Evolutionary conservation across 2,329 filamentous ascomycete species (phyloP).

Genomic region (Pezicula neosporulosa): DNA sequence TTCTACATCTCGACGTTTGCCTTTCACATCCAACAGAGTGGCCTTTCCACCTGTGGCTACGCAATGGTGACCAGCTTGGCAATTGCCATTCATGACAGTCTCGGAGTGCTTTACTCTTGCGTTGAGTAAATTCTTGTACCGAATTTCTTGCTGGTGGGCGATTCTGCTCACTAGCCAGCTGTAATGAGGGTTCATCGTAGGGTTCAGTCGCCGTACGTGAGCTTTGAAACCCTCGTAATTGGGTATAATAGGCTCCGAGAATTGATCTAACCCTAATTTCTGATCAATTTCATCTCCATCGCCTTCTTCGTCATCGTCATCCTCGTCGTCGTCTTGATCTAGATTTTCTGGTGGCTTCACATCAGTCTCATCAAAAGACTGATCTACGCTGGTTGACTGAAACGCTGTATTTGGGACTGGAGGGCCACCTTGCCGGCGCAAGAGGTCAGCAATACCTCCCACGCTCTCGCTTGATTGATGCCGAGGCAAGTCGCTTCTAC

Average conservation of each 20-base stretch:
- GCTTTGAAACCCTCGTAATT: constrained; percentile 73
- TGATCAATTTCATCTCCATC: constrained; percentile 59
- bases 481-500: constrained; percentile 51
- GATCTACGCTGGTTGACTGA: constrained; percentile 13
- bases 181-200: constrained; percentile 56
- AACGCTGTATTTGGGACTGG: constrained; percentile 53
- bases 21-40: constrained; percentile 55
- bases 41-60: constrained; percentile 64
- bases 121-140: constrained; percentile 75
- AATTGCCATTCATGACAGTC: constrained; percentile 52
- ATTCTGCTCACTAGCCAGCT: constrained; percentile 74
- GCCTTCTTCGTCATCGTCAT: constrained; percentile 60
- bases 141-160: constrained; percentile 72
- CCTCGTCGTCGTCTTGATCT: constrained; percentile 38
- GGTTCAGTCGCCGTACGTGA: constrained; percentile 72
- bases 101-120: constrained; percentile 67
- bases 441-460: constrained; percentile 46
- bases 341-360: constrained; percentile 11
- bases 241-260: constrained; percentile 65
- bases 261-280: constrained; percentile 57
- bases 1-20: constrained; percentile 57
- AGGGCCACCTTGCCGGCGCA: constrained; percentile 54
- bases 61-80: constrained; percentile 61
- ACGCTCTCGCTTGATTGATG: constrained; percentile 23
- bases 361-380: constrained; percentile 29